Evolutionary conservation across 306 rosid species (phyloP), one percentile per base, ranked within the genome.

Genomic region (Sicyos edulis): DNA sequence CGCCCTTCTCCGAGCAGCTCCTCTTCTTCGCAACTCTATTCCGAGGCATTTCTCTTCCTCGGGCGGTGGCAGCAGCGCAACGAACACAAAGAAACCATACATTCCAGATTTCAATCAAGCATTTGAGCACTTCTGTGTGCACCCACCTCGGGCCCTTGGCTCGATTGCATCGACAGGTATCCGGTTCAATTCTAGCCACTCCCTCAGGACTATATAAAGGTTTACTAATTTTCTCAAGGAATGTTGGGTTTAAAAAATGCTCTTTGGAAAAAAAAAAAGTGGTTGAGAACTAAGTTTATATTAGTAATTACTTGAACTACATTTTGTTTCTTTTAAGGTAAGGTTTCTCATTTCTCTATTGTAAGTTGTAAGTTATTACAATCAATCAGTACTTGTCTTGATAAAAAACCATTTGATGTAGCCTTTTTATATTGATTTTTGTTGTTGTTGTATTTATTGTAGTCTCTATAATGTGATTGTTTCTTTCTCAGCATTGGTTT

Each of bases 61-160:
- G 1, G 62, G 76, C 17, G 68, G 51, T n/a, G 77, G 76, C 75
- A 86, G 91, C 70, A 84, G 88, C 2, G 66, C 10, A 0, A 74
- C 47, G 1, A 29, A 53, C 7, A 16, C 74, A 22, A 87, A 78
- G 53, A 90, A 86, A 67, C 98, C 98, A 11, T 92, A 92, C 86
- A 92, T 92, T 50, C 98, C 98, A 0, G 92, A 92, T 79, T 92
- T 88, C 81, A 90, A 92, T 78, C 90, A 85, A 1, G 98, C 98
- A 10, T 92, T 92, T 40, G 98, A 92, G 87, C 92, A 89, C 72
- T 90, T 92, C 54, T 92, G 98, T 52, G 88, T 92, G 71, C 98
- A 92, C 96, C 96, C 54, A 47, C 83, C 2, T 75, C 74, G 50
- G 84, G 78, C 75, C 96, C 98, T 24, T 92, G 98, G 98, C 93